A percentile compares a stretch with the other conserved stretches of the same genome.
phyloP scores from a whole-genome alignment of 805 yeast species.

The Saccharomyces paradoxus region DNA sequence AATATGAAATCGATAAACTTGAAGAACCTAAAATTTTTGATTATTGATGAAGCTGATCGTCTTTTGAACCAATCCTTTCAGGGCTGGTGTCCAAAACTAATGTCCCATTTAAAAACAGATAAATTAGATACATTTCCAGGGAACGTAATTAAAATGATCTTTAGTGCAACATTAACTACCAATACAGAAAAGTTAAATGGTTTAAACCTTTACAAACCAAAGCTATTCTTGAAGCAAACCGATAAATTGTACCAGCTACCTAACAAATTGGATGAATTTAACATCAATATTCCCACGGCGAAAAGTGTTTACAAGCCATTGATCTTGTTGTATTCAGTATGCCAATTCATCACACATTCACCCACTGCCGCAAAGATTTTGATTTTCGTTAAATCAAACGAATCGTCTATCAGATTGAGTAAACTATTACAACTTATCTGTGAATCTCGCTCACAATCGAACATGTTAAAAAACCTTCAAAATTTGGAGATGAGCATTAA shows the following conservation, averaged over 20 bases:
- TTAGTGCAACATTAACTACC: conserved; percentile 89
- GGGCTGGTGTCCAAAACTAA: conserved; percentile 69
- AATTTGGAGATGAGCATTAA: conserved; percentile 19
- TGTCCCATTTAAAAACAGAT: conserved; percentile 33
- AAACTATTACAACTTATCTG: conserved; percentile 35
- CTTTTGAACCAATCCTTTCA: conserved; percentile 83
- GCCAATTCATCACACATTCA: background rate
- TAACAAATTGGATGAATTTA: conserved; percentile 38
- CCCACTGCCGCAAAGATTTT: conserved; percentile 12
- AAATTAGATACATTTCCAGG: conserved; percentile 23
- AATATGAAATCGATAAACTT: conserved; percentile 37
- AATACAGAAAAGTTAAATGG: conserved; percentile 80
- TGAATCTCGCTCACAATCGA: background rate
- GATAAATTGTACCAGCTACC: conserved; percentile 58
- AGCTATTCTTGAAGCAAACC: conserved; percentile 61
- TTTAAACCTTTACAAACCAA: conserved; percentile 62
- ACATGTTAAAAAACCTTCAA: background rate
- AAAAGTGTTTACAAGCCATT: conserved; percentile 61
- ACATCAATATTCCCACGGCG: conserved; percentile 32
- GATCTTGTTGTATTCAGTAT: conserved; percentile 47
- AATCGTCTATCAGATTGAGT: conserved; percentile 73
- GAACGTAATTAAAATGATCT: conserved; percentile 57
- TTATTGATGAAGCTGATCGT: conserved; percentile 78
- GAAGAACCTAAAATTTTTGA: conserved; percentile 48
- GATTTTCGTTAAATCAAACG: conserved; percentile 44